Evolutionary conservation across 768 basidiomycete species (phyloP), one percentile per base, ranked within the genome.

Genomic region (Rhizopogon roseolus): DNA sequence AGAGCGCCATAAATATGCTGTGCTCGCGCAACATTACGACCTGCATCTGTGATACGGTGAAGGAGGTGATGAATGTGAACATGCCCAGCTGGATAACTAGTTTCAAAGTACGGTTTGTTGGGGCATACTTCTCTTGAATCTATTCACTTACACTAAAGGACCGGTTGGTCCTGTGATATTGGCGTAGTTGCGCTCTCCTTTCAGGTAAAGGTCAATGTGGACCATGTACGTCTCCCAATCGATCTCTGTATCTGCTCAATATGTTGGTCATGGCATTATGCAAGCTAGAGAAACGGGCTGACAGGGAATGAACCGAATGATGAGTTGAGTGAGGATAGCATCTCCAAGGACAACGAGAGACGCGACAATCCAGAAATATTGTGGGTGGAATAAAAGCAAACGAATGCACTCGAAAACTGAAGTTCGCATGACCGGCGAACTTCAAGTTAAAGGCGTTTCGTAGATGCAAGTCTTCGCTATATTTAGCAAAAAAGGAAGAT

Each of bases 141-240:
- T 19, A 66, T 81, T 68, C 64, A 25, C 46, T 36, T 16, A 97
- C 95, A 98, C 95, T 8, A 96, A 73, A 8, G 90, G 92, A 14
- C 97, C 97, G 6, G 93, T 97, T 2, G 93, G 94, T 0, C 97
- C 97, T 53, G 81, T 75, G 48, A 99, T 87, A 55, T 75, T 69
- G 11, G 81, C 77, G 65, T 99, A 99, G 63, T 94, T 81, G 44
- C 86, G 77, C 66, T 95, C 87, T 34, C 94, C 94, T 52, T 82
- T 80, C 44, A 90, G 62, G 71, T 90, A 93, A 40, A 88, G 66
- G 53, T 86, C 78, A 1, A 90, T 80, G 50, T 98, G 97, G 50
- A 86, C 74, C 84, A 98, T 93, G 66, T 99, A 99, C 0, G 97
- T 98, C 63, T 86, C 81, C 85, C 92, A 98, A 72, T 99, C 97